Evolutionary conservation across 768 basidiomycete genomes (phyloP), one percentile per base, ranked within the genome.

Genomic region (Collybia sordida): DNA sequence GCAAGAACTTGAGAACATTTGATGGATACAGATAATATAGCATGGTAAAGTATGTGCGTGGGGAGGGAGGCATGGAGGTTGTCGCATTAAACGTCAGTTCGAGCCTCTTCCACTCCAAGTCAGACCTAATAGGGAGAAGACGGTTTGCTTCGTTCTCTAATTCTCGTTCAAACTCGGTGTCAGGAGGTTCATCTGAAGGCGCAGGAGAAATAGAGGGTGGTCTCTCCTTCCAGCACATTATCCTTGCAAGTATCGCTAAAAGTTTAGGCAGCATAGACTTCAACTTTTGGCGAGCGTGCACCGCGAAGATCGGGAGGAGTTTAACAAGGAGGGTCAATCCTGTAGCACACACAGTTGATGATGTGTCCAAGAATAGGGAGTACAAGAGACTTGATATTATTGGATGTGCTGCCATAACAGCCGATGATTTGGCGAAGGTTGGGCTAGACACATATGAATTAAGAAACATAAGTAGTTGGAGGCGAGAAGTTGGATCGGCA

Each of bases 11-110:
- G 50, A 96, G 72, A 36, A 90, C 75, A 70, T 95, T 97, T 68
- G 86, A 89, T 1, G 94, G 94, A 72, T 91, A 97, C 42, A 94
- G 81, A 59, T 92, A 94, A 69, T 95, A 96, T 53, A 97, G 72
- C 39, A 78, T 78, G 2, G 86, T 85, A 69, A 93, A 93, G 60
- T 81, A 90, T 38, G 72, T 77, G 17, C 82, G 77, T 14, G 83
- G 77, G 3, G 82, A 79, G 15, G 90, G 88, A 1, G 80, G 69
- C 23, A 72, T 66, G 12, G 81, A 76, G n/a, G 72, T 65, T 1
- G 72, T 73, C 8, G 75, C 71, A 54, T 78, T 71, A 61, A 88
- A 83, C 1, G 81, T 74, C 57, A 74, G 71, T 42, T 88, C 83
- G 22, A 90, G 73, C 28, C 82, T 78, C 53, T 81, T 68, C 90